Conservation (phyloP, 139 green algal genomes). For the Coelastrella sp. region DNA sequence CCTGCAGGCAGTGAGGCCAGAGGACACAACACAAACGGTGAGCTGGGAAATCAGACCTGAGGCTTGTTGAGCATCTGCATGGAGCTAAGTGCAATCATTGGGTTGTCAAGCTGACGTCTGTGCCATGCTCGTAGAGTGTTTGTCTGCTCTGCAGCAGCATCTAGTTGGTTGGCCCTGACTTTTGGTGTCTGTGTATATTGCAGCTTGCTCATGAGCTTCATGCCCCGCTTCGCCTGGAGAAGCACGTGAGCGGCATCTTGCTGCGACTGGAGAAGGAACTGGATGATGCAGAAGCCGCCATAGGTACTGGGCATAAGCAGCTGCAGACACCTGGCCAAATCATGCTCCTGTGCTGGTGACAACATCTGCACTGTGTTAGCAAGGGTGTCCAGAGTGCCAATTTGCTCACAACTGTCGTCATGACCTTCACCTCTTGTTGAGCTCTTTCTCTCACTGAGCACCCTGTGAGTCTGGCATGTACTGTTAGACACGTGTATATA, state of each 20-base stretch:
- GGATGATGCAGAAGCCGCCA: constrained; percentile 76
- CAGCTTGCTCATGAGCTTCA: constrained; percentile 37
- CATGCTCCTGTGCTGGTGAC: too few relatives aligned
- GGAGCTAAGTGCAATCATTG: background rate
- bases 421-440: too few relatives aligned
- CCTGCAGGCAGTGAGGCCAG: constrained; percentile 25
- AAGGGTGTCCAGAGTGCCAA: too few relatives aligned
- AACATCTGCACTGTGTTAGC: too few relatives aligned
- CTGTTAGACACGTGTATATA: too few relatives aligned
- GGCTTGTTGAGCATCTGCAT: background rate
- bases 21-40: constrained; percentile 21
- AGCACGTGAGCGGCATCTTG: constrained; percentile 81
- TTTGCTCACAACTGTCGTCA: too few relatives aligned
- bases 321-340: background rate
- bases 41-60: background rate
- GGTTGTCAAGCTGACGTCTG: background rate
- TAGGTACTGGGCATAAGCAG: constrained; percentile 14
- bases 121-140: too few relatives aligned
- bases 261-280: constrained; percentile 84
- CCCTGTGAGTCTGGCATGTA: too few relatives aligned
- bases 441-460: too few relatives aligned
- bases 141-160: too few relatives aligned
- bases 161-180: too few relatives aligned
- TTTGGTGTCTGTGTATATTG: too few relatives aligned
- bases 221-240: constrained; percentile 43